Evolutionary conservation across 2,329 filamentous ascomycete genomes (phyloP), one percentile per base, ranked within the genome.

Genomic region (Niveomyces coronatus): DNA sequence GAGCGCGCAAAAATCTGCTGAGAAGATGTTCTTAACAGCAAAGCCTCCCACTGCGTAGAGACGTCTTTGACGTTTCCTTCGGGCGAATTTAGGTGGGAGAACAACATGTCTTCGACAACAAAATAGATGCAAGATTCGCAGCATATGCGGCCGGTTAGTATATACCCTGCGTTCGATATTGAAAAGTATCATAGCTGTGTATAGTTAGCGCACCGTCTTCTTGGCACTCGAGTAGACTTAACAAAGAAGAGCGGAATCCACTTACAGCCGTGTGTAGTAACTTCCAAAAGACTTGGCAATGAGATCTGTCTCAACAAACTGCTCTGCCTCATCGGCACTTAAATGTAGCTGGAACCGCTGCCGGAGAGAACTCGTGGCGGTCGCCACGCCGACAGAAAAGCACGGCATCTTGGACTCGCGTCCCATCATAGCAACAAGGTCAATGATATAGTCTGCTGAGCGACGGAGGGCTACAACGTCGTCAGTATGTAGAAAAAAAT

Each of bases 141-240:
- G 15, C 35, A 32, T 32, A 31, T 38, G 26, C 35, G 23, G 8
- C 22, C n/a, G 39, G 37, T 47, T 73, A 89, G 61, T 89, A 89
- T 61, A 89, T 89, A 49, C 84, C 85, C 61, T 89, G 84, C 24
- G 85, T 88, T 53, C 85, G 76, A 63, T 89, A 89, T 65, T 89
- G 84, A 65, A 87, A 89, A 45, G 82, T 85, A 61, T 87, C 82
- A 53, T 87, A 86, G 61, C 82, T 85, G 29, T n/a, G 4, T 4
- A 44, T 49, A 23, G 49, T 23, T 32, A 29, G 13, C 18, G 11
- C 15, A 29, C n/a, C 29, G 16, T 23, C 32, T 16, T 20, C 17
- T 17, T 18, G 23, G 7, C 17, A 24, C 17, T 3, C 15, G 27
- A 35, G 7, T 4, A 22, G 17, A 22, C 15, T 20, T 8, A 17